These are phyloP conservation scores for Protomyces inouyei DNA, from an alignment of 1,139 yeast genomes.

Conservation along the genomic window DNA sequence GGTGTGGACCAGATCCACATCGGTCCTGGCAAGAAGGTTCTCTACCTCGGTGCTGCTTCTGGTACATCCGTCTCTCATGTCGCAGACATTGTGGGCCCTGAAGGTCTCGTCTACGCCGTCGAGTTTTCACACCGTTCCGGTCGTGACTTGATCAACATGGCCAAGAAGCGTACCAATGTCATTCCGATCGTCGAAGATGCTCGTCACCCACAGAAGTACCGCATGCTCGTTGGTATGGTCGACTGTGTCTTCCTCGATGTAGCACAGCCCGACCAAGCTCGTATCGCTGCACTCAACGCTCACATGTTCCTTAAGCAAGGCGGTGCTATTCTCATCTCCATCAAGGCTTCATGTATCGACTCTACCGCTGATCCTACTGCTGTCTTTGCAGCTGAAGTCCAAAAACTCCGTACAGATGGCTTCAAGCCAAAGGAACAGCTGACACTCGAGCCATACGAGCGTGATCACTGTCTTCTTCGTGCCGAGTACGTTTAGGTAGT, in stretches of 20 bases:
- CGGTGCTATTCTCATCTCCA: conserved; percentile 97
- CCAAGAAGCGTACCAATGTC: conserved; percentile 99
- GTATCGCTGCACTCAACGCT: conserved; percentile 96
- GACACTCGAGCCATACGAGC: conserved; percentile 65
- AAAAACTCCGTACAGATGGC: conserved; percentile 97
- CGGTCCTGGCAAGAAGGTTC: conserved; percentile 96
- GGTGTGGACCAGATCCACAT: conserved; percentile 97
- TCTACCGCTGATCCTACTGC: conserved; percentile 99
- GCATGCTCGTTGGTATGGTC: conserved; percentile 98
- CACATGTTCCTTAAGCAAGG: conserved; percentile 96
- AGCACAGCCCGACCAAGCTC: conserved; percentile 99
- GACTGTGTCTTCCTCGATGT: conserved; percentile 98
- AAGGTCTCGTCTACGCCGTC: conserved; percentile 96
- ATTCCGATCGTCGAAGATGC: conserved; percentile 99
- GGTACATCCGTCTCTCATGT: conserved; percentile 99
- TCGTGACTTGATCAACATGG: conserved; percentile 98
- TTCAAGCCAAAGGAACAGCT: conserved; percentile 97
- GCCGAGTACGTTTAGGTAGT: conserved; percentile 57
- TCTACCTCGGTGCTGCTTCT: conserved; percentile 97
- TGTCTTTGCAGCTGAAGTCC: conserved; percentile 98
- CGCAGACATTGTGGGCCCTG: conserved; percentile 97
- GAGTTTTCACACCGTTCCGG: conserved; percentile 99
- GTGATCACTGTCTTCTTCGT: conserved; percentile 98
- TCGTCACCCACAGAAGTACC: conserved; percentile 98
- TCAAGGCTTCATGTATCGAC: conserved; percentile 99